Conservation (phyloP, 306 rosid genomes). For the Prunus dulcis region DNA sequence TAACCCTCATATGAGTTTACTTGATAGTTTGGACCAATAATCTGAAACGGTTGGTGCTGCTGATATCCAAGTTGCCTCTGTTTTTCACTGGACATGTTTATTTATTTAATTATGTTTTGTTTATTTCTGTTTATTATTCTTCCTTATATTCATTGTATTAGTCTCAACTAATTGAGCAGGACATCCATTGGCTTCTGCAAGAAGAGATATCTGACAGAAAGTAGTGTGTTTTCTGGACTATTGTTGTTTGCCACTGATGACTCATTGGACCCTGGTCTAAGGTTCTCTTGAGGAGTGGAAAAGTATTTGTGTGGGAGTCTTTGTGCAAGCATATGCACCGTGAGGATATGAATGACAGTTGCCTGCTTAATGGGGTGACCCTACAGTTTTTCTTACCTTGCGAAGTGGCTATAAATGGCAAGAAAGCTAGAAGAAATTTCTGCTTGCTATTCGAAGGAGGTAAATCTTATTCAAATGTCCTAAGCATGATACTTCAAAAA, state of each 20-base stretch:
- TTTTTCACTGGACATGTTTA: background rate
- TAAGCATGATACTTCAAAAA: background rate
- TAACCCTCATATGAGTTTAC: too few species aligned
- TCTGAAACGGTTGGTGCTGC: background rate
- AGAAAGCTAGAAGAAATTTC: background rate
- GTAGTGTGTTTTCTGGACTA: constrained; percentile 1
- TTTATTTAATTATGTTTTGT: background rate
- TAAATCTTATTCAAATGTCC: background rate
- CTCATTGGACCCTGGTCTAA: background rate
- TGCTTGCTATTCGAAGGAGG: background rate
- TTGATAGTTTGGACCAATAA: background rate
- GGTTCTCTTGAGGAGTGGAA: background rate
- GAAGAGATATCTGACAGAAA: constrained; percentile 22
- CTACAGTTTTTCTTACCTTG: background rate
- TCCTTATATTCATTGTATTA: background rate
- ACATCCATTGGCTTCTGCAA: constrained; percentile 33
- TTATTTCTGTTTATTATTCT: background rate
- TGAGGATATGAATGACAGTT: background rate
- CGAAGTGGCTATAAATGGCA: background rate
- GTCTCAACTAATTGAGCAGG: constrained; percentile 21
- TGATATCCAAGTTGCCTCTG: background rate
- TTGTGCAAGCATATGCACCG: background rate
- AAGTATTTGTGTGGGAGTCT: background rate
- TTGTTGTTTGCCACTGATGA: background rate
- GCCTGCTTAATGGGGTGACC: background rate